Evolutionary conservation across 1,284 basidiomycete species (phyloP), one percentile per base, ranked within the genome.

Genomic region (Heliocybe sulcata): DNA sequence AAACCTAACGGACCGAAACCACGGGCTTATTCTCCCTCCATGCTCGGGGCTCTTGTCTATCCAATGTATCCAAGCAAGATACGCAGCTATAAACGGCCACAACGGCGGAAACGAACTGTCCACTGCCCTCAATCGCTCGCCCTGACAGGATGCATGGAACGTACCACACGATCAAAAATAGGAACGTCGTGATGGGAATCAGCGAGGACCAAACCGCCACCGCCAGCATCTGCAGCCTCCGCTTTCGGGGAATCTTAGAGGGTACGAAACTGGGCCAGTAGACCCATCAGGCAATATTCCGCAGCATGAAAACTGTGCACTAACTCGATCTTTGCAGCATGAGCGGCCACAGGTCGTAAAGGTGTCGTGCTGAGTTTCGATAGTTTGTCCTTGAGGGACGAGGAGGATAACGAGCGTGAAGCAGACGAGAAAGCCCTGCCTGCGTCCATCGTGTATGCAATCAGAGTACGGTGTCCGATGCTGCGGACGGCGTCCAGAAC

Each of bases 141-240:
- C 20, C 57, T 52, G 56, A 45, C 45, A 52, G 25, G 42, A 53
- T 35, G 31, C 29, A 8, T 45, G 19, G 22, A n/a, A 63, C 89
- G 65, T 64, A 96, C 92, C 91, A 87, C 35, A 92, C 74, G 20
- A 90, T 68, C 53, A 96, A 77, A 73, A 93, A 98, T 47, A 83
- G 50, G 60, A 82, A 81, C 14, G 86, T 68, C 52, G 79, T 81
- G 58, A 90, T 76, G 2, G 91, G 82, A 52, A 98, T 83, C 64
- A 87, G 75, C 11, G 89, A 79, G 14, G 90, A 90, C 93, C 92
- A 98, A 53, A 87, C 64, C 11, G 94, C 88, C 42, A 99, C 95
- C 0, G 82, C 87, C 54, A 92, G 75, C 56, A 89, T 95, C 73
- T 96, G 92, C 55, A 95, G 68, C 61, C 94, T 78, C 58, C 94